A percentile compares a stretch with the other conserved stretches of the same genome.
Evolutionary conservation across 768 basidiomycete species (phyloP).

Genomic region (Cubamyces lactineus): DNA sequence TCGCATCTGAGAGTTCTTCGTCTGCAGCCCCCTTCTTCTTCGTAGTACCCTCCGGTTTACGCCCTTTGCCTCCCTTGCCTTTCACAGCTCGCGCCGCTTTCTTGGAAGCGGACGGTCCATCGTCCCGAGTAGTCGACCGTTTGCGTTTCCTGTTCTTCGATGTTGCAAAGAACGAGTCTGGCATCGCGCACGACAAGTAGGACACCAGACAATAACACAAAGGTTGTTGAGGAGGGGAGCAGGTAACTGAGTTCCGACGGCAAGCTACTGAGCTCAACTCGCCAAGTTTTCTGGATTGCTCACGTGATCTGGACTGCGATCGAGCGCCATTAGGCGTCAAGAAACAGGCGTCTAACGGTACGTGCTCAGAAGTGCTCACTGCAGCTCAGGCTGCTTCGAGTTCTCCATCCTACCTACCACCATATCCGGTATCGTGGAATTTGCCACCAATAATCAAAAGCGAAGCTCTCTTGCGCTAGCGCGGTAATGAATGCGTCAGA

Average conservation of each 20-base stretch:
- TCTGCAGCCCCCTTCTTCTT: constrained; percentile 37
- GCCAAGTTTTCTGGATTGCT: constrained; percentile 5
- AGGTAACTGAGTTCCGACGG: neutral
- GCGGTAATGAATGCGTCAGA: too few species aligned
- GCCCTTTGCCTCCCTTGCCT: constrained; percentile 30
- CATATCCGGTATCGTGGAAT: too few species aligned
- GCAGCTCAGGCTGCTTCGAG: too few species aligned
- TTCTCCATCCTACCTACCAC: too few species aligned
- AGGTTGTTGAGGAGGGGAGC: neutral
- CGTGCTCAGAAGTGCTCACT: too few species aligned
- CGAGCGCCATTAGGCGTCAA: too few species aligned
- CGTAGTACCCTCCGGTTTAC: constrained; percentile 30
- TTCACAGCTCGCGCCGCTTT: constrained; percentile 26
- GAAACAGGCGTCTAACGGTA: too few species aligned
- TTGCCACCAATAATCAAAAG: too few species aligned
- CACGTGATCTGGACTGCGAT: neutral
- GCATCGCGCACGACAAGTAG: constrained; percentile 52
- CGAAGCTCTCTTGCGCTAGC: too few species aligned
- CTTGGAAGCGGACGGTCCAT: constrained; percentile 37
- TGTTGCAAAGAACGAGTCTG: constrained; percentile 80
- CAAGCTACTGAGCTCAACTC: neutral
- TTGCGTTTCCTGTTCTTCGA: constrained; percentile 66
- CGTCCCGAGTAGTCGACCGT: constrained; percentile 43
- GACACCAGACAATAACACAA: neutral
- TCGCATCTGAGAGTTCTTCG: constrained; percentile 73